phyloP scores from a whole-genome alignment of 345 rosid species.

The Geranium brycei region DNA sequence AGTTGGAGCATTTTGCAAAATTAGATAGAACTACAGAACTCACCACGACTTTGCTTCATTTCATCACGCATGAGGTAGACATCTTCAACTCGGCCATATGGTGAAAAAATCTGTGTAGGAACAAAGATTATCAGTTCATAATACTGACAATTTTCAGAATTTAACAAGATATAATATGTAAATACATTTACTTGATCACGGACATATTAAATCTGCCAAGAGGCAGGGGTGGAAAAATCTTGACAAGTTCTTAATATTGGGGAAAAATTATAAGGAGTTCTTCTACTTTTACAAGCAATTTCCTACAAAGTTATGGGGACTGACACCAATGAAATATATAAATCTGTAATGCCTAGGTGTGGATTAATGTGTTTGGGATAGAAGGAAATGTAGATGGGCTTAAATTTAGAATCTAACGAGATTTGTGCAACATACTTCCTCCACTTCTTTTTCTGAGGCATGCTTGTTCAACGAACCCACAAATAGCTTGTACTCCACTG shows the following conservation, averaged over 20 bases:
- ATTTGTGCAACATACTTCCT: slow-evolving; percentile 40
- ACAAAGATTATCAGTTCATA: background rate
- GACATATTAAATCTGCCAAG: background rate
- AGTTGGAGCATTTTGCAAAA: background rate
- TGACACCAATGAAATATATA: too few species aligned
- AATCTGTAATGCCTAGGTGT: background rate
- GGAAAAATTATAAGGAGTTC: background rate
- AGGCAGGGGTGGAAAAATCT: background rate
- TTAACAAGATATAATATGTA: background rate
- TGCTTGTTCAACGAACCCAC: slow-evolving; percentile 90
- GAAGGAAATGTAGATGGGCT: background rate
- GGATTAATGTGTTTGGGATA: background rate
- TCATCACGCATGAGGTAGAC: slow-evolving; percentile 99
- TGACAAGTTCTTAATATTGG: background rate
- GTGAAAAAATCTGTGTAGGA: slow-evolving; percentile 53
- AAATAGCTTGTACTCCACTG: slow-evolving; percentile 83
- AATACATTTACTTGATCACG: background rate
- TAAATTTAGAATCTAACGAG: background rate
- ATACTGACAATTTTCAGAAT: background rate
- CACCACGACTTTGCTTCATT: slow-evolving; percentile 90
- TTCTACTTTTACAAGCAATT: too few species aligned
- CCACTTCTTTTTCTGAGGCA: slow-evolving; percentile 87
- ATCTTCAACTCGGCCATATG: slow-evolving; percentile 88
- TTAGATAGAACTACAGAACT: slow-evolving; percentile 13
- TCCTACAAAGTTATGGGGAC: too few species aligned